These are phyloP conservation scores for Ceratocystis colombiana DNA, from an alignment of 2,329 filamentous ascomycete genomes.

Conservation along the genomic window DNA sequence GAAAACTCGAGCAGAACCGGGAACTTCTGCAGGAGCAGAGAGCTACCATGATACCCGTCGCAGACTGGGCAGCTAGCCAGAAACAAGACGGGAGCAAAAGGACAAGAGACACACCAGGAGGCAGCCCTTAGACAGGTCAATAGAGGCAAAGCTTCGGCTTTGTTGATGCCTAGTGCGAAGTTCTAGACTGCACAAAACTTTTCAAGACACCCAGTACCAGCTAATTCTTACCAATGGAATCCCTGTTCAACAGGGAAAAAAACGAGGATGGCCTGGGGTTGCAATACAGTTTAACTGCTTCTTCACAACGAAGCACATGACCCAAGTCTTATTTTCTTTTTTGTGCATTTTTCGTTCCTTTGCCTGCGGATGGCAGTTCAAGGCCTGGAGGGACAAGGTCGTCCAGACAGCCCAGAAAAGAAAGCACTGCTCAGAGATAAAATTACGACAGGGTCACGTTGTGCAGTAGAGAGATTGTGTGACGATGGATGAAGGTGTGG, in stretches of 20 bases:
- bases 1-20: too few species aligned
- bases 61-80: too few species aligned
- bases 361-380: too few species aligned
- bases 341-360: too few species aligned
- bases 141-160: background rate
- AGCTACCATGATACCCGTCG: too few species aligned
- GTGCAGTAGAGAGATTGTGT: constrained; percentile 4
- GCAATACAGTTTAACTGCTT: background rate
- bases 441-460: background rate
- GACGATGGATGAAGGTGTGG: background rate
- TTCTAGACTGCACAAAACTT: background rate
- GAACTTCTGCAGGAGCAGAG: too few species aligned
- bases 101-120: background rate
- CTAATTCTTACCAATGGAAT: background rate
- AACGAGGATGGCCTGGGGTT: constrained; percentile 5
- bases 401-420: background rate
- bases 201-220: background rate
- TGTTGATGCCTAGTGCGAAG: background rate
- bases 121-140: background rate
- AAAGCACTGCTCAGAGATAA: background rate
- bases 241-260: background rate
- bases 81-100: too few species aligned
- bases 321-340: too few species aligned
- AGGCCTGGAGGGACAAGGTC: too few species aligned
- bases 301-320: too few species aligned